Evolutionary conservation across 805 yeast genomes (phyloP), one percentile per base, ranked within the genome.

Genomic region (Zygotorulaspora danielsina): DNA sequence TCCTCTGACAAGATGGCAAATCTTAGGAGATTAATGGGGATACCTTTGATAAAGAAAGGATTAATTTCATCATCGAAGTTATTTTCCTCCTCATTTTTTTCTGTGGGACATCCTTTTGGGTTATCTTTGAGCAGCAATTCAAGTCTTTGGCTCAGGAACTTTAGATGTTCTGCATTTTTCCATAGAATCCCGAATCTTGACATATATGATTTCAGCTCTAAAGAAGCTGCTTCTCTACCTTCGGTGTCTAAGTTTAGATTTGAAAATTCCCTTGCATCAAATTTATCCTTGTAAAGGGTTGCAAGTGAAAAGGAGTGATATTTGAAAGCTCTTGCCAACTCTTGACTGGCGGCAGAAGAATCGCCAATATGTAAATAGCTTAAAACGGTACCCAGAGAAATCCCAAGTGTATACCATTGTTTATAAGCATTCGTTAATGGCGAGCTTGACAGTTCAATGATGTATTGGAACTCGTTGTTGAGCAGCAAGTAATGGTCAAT

Each of bases 401-500:
- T 56, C 0, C 88, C 83, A 0, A 93, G 84, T 1, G 88, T 81
- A 32, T 66, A 65, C 90, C 94, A 83, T 46, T 73, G 75, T 9
- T 59, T 59, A 49, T 84, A 83, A 0, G 81, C 69, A 16, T 67
- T 71, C 3, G 71, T 66, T 22, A 83, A 64, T 1, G 84, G 74
- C 1, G 84, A 76, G 9, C 73, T 64, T 2, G 71, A 71, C 22
- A 85, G 62, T 13, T 76, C 73, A 9, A 79, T 67, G 49, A 87
- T 55, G 59, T 76, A 86, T 42, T 75, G 67, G 53, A 72, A 77
- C 45, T 85, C 85, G 21, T 72, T 79, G 25, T 84, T 69, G 62
- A 77, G 65, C 3, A 84, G 64, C 3, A 90, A 80, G 54, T 84
- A 87, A 54, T 75, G 79, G 57, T 88, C 96, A 49, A 88, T 78